Base-by-base conservation (phyloP, 306 rosid species). In the Cicer arietinum region DNA sequence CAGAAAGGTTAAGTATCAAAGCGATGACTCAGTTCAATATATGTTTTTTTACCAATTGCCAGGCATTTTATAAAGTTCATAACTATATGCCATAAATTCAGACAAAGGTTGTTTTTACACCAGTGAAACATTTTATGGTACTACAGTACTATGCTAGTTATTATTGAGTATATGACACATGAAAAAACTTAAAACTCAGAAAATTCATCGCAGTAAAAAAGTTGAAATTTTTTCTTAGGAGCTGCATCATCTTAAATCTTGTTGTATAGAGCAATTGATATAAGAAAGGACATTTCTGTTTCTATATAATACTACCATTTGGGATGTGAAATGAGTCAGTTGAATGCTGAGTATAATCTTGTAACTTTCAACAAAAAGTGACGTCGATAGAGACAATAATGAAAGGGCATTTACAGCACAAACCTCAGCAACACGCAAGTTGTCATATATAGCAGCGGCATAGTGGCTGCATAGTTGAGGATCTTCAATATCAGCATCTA, bases 381-480 rank as follows among this genome's bases (percentile, higher is more conserved):
- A 40, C 43, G 46, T 59, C 14, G 46, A 65, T 39, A 14, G 63
- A 41, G 17, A 42, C 66, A 41, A 44, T 8, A 77, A 76, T 79
- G 35, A 11, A 56, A 57, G 71, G 40, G 11, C 14, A 44, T 74
- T 51, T 39, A 68, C 8, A 30, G 51, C 64, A 78, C 89, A 81
- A 71, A 93, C 99, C 99, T 95, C 98, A 67, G 85, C 84, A 75
- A 85, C 93, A 66, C 87, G 85, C 66, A 88, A 79, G 78, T 82
- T 82, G 67, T 81, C 69, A 52, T 90, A 92, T 85, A 95, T 92
- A 73, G 86, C 98, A 78, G 82, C 63, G 13, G 90, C 98, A 84
- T 95, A 95, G 77, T 64, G 67, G 69, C 88, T 79, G 85, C 98
- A 95, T 30, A 84, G 61, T 53, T 75, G 93, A 80, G 92, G 84